phyloP scores from a whole-genome alignment of 2,329 filamentous ascomycete genomes.

The Epichloe sylvatica region DNA sequence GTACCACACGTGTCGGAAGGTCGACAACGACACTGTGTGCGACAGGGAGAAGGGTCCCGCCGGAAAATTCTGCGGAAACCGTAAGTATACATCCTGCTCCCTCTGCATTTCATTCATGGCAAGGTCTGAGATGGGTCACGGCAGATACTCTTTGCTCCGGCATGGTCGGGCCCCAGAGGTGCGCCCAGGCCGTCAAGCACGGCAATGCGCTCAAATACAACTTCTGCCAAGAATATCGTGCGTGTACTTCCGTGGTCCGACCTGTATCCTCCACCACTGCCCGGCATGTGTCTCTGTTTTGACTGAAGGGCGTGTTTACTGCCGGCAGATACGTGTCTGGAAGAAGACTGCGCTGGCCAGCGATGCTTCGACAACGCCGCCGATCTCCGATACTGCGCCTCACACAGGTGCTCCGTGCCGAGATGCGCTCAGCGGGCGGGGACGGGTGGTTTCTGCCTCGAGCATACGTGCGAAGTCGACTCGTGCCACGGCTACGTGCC shows the following conservation, averaged over 20 bases:
- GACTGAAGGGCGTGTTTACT: no score
- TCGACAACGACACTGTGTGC: background rate
- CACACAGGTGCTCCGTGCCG: background rate
- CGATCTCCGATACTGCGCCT: background rate
- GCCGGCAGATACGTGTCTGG: background rate
- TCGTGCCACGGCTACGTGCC: background rate
- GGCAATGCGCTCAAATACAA: background rate
- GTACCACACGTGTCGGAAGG: constrained; percentile 2
- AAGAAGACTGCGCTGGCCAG: background rate
- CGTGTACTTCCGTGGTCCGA: background rate
- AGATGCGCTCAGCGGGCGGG: background rate
- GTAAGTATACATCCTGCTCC: background rate
- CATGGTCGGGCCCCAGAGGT: background rate
- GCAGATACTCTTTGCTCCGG: background rate
- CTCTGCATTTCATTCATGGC: background rate
- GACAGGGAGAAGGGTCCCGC: background rate
- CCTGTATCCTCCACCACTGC: background rate
- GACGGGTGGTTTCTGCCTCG: background rate
- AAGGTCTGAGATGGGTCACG: no score
- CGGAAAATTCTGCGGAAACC: background rate
- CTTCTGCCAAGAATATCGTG: constrained; percentile 1
- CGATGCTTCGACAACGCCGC: background rate
- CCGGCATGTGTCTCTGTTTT: no score
- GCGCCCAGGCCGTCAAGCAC: background rate
- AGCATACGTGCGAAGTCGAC: background rate